These are phyloP conservation scores for Neoarthrinium moseri DNA, from an alignment of 2,329 filamentous ascomycete genomes.

Conservation along the genomic window DNA sequence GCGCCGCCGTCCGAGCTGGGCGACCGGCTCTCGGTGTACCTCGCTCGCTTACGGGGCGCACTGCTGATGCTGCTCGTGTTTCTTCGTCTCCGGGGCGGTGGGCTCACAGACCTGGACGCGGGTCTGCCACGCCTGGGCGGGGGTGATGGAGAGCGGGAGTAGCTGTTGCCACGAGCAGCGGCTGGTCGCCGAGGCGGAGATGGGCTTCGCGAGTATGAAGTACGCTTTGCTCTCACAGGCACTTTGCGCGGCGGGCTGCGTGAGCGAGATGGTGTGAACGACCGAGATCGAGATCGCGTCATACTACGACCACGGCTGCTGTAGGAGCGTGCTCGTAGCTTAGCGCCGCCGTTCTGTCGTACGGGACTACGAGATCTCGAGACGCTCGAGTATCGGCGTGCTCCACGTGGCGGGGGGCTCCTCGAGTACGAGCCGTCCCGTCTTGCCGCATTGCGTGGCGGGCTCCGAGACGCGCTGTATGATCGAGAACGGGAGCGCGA, in stretches of 20 bases:
- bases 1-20: constrained; percentile 11
- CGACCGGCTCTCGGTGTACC: constrained; percentile 10
- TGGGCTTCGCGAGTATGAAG: constrained; percentile 19
- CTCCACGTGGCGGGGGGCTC: constrained; percentile 17
- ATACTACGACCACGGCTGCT: constrained; percentile 9
- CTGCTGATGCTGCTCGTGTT: constrained; percentile 12
- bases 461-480: constrained; percentile 25
- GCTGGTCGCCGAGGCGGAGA: constrained; percentile 11
- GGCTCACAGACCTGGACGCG: constrained; percentile 9
- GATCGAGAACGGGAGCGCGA: constrained; percentile 38
- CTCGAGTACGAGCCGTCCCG: constrained; percentile 21
- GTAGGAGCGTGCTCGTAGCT: constrained; percentile 15
- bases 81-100: constrained; percentile 6
- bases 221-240: constrained; percentile 17
- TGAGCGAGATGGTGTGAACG: constrained; percentile 12
- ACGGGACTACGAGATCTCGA: constrained; percentile 18
- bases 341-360: constrained; percentile 3
- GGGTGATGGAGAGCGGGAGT: constrained; percentile 12
- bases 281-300: constrained; percentile 18
- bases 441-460: constrained; percentile 22
- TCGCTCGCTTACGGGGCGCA: constrained; percentile 8
- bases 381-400: constrained; percentile 17
- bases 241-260: constrained; percentile 16
- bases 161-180: constrained; percentile 3
- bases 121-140: constrained; percentile 10